phyloP scores from a whole-genome alignment of 768 basidiomycete species.

The Boletus edulis region DNA sequence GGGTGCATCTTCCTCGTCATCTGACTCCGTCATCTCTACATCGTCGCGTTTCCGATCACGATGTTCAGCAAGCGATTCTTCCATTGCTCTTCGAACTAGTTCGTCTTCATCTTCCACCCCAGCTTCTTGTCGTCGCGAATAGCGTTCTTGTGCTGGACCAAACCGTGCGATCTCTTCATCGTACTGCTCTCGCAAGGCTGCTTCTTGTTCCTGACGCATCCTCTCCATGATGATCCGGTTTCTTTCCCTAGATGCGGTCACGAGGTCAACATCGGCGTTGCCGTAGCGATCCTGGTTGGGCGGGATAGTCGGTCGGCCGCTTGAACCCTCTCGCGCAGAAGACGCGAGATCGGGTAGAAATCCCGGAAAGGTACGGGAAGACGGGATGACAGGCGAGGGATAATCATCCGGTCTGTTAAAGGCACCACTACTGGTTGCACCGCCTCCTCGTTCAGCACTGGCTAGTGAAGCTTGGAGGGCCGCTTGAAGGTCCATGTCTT shows the following conservation, averaged over 20 bases:
- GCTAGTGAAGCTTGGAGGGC: slow-evolving; percentile 81
- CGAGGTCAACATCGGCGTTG: slow-evolving; percentile 45
- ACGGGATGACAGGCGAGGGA: slow-evolving; percentile 23
- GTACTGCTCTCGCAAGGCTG: slow-evolving; percentile 60
- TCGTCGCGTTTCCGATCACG: slow-evolving; percentile 21
- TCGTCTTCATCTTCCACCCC: slow-evolving; percentile 52
- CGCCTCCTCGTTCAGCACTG: slow-evolving; percentile 12
- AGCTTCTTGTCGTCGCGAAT: slow-evolving; percentile 1
- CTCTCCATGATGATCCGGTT: slow-evolving; percentile 59
- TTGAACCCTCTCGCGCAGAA: slow-evolving; percentile 15
- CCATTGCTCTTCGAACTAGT: slow-evolving; percentile 45
- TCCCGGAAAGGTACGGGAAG: slow-evolving; percentile 28
- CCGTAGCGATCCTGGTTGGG: slow-evolving; percentile 31
- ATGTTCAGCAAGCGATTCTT: slow-evolving; percentile 22
- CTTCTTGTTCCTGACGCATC: slow-evolving; percentile 65
- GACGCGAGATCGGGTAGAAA: slow-evolving; percentile 11
- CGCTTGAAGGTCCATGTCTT: slow-evolving; percentile 85
- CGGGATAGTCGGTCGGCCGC: slow-evolving; percentile 19
- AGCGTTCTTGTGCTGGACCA: slow-evolving; percentile 10
- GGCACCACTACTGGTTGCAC: slow-evolving; percentile 1
- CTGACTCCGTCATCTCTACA: slow-evolving; percentile 15
- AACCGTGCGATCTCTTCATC: slow-evolving; percentile 37
- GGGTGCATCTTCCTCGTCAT: slow-evolving; percentile 20
- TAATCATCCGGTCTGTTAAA: slow-evolving; percentile 15
- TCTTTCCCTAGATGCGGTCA: slow-evolving; percentile 66